Percentiles rank a stretch among this genome's conserved stretches.
Conservation (phyloP, 345 rosid genomes). For the Pseudoturritis turrita region DNA sequence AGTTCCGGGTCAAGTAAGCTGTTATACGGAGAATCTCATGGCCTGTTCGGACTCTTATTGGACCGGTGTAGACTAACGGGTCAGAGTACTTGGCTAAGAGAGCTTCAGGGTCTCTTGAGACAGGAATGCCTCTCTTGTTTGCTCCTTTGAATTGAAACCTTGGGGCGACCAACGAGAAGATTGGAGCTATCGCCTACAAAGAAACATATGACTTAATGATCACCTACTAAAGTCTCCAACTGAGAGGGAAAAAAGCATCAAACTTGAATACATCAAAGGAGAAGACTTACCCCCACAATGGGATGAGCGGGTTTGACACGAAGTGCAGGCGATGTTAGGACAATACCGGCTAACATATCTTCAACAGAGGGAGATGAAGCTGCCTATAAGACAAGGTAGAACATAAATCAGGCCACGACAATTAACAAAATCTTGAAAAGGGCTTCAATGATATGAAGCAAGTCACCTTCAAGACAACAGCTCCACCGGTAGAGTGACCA, state of each 20-base stretch:
- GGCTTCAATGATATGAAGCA: background rate
- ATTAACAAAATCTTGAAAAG: background rate
- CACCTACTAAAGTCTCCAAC: background rate
- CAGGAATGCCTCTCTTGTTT: constrained; percentile 96
- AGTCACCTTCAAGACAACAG: constrained; percentile 90
- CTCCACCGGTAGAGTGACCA: constrained; percentile 98
- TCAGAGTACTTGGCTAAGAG: constrained; percentile 80
- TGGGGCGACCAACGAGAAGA: constrained; percentile 78
- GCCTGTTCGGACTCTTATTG: constrained; percentile 93
- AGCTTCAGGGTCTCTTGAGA: constrained; percentile 93
- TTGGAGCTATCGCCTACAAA: constrained; percentile 83
- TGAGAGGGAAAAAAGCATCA: background rate
- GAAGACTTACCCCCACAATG: constrained; percentile 69
- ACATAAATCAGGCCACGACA: background rate
- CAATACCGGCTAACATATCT: constrained; percentile 73
- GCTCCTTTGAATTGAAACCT: constrained; percentile 95
- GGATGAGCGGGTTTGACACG: constrained; percentile 97
- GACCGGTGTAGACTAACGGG: constrained; percentile 97
- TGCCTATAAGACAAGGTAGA: constrained; percentile 44
- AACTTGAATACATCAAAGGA: background rate
- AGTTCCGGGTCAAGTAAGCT: constrained; percentile 62
- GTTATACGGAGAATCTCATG: constrained; percentile 86
- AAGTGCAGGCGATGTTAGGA: constrained; percentile 89
- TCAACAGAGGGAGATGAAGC: constrained; percentile 52
- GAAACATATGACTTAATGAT: background rate